Evolutionary conservation across 2,329 filamentous ascomycete species (phyloP).

Genomic region (Lachnellula hyalina): DNA sequence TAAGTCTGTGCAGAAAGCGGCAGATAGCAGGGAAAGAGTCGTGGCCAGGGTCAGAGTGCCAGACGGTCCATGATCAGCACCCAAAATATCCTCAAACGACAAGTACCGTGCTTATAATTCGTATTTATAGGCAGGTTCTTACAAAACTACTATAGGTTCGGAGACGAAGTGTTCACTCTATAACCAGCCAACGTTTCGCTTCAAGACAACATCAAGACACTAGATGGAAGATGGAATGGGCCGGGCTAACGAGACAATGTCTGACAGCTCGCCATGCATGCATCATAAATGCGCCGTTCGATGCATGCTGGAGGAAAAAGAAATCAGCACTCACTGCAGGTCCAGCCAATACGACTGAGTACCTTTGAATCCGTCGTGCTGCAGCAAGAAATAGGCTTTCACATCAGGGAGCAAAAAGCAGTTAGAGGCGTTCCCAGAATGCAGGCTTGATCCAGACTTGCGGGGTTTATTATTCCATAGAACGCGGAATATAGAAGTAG

Average conservation of each 20-base stretch:
- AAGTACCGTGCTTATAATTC: neutral
- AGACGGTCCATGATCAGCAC: neutral
- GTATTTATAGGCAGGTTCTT: neutral
- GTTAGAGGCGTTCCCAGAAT: neutral
- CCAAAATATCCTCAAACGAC: neutral
- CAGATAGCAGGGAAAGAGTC: neutral
- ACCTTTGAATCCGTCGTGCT: neutral
- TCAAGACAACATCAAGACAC: neutral
- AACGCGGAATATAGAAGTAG: neutral
- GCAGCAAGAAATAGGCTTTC: neutral
- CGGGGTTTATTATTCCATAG: neutral
- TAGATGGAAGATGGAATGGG: neutral
- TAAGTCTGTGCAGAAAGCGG: neutral
- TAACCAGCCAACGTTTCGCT: neutral
- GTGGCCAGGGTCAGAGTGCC: neutral
- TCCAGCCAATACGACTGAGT: neutral
- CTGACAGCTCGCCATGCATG: neutral
- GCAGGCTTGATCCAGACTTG: neutral
- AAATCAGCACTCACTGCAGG: neutral
- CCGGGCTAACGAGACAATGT: neutral
- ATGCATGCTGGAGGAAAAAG: neutral
- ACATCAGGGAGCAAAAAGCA: neutral
- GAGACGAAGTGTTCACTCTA: neutral
- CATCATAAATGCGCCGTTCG: neutral
- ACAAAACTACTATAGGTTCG: neutral